phyloP scores from a whole-genome alignment of 148 eudicot species.

The Vaccinium vitisidaea region DNA sequence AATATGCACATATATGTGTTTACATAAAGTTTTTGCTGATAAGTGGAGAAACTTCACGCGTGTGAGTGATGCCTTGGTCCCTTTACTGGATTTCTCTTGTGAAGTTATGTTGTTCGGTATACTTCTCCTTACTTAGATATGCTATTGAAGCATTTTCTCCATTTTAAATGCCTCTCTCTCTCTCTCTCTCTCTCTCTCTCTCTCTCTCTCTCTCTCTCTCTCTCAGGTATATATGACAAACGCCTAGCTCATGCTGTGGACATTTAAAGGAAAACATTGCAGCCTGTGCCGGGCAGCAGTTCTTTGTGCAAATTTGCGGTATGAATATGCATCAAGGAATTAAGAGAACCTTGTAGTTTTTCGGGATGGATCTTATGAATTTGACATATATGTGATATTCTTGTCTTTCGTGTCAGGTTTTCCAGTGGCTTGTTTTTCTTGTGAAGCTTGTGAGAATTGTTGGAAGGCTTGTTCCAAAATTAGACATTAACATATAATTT shows the following conservation, averaged over 20 bases:
- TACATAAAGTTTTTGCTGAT: not conserved
- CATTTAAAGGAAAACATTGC: conserved; percentile 23
- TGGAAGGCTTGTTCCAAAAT: conserved; percentile 18
- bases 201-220: not conserved
- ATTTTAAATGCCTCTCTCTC: not conserved
- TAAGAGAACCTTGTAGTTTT: not conserved
- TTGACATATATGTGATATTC: not conserved
- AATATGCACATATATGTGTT: not conserved
- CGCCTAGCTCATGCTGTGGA: conserved; percentile 43
- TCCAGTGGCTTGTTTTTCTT: conserved; percentile 16
- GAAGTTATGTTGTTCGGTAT: not conserved
- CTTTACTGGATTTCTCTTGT: not conserved
- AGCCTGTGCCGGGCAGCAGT: conserved; percentile 43
- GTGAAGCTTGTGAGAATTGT: conserved; percentile 22
- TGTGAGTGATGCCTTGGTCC: not conserved
- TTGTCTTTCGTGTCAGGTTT: conserved; percentile 8
- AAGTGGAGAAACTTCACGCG: not conserved
- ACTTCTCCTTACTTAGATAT: not conserved
- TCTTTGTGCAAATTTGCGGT: conserved; percentile 42
- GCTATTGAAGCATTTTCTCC: conserved; percentile 2
- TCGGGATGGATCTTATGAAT: not conserved
- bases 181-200: not conserved
- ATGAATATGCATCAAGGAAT: conserved; percentile 6
- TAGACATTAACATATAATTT: conserved; percentile 1
- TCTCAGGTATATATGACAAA: conserved; percentile 33